Evolutionary conservation across 139 green algal species (phyloP).

Genomic region (Pseudopediastrum boryanum): DNA sequence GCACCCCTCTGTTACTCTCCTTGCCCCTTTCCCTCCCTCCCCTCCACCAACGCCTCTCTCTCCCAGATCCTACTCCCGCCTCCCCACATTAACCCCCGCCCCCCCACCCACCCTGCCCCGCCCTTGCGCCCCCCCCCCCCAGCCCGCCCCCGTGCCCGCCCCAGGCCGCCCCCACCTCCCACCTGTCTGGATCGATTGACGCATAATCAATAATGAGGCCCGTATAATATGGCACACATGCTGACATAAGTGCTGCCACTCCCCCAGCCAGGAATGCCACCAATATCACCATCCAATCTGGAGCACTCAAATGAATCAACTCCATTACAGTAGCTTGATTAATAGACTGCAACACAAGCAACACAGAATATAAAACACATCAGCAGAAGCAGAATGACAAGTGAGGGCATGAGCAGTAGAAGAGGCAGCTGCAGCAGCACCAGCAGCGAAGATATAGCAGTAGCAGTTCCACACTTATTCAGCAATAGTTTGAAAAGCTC

Average conservation of each 20-base stretch:
- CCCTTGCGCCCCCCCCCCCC: too few relatives aligned
- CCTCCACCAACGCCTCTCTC: too few relatives aligned
- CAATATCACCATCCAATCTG: slow-evolving; percentile 61
- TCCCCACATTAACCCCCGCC: too few relatives aligned
- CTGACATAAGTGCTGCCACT: slow-evolving; percentile 64
- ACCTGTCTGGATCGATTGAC: slow-evolving; percentile 71
- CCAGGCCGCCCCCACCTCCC: neutral
- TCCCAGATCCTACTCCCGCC: too few relatives aligned
- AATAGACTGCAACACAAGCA: too few relatives aligned
- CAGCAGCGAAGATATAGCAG: neutral
- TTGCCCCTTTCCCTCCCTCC: too few relatives aligned
- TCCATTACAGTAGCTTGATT: slow-evolving; percentile 48
- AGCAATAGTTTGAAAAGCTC: neutral
- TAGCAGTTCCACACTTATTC: neutral
- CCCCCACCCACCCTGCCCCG: too few relatives aligned
- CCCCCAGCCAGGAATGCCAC: slow-evolving; percentile 64
- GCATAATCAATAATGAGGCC: slow-evolving; percentile 83
- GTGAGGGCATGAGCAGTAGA: neutral
- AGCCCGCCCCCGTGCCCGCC: too few relatives aligned
- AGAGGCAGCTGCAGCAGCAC: neutral
- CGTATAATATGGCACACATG: slow-evolving; percentile 80
- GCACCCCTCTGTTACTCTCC: too few relatives aligned
- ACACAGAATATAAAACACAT: too few relatives aligned
- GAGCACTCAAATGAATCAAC: slow-evolving; percentile 55
- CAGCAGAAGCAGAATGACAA: too few relatives aligned